Evolutionary conservation across 164 flowering plant species (phyloP).

Genomic region (Stephania japonica): DNA sequence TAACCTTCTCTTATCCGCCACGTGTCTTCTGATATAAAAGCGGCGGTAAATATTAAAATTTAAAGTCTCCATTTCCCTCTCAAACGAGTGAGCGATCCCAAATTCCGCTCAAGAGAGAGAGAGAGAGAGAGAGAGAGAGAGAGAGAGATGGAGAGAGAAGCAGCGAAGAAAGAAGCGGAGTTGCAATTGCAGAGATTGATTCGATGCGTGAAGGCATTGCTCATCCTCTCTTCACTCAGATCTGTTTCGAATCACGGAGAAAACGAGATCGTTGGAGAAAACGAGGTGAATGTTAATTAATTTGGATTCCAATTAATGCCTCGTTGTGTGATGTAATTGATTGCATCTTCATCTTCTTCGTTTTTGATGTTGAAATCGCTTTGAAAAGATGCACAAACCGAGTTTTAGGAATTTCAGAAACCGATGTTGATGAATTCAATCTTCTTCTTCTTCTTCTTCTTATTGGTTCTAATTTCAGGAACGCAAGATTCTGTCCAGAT

Average conservation of each 20-base stretch:
- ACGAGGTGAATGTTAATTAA: slow-evolving; percentile 14
- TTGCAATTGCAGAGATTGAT: slow-evolving; percentile 15
- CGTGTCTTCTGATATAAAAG: background rate
- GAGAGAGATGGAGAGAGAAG: slow-evolving; percentile 11
- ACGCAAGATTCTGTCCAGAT: background rate
- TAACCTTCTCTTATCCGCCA: too few species aligned
- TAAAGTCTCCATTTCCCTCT: background rate
- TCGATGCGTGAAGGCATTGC: slow-evolving; percentile 29
- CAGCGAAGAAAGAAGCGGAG: slow-evolving; percentile 12
- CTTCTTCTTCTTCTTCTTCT: background rate
- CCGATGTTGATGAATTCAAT: background rate
- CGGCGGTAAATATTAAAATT: background rate
- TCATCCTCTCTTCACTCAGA: slow-evolving; percentile 23
- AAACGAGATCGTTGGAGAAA: slow-evolving; percentile 1
- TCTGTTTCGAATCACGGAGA: slow-evolving; percentile 9
- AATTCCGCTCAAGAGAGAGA: background rate
- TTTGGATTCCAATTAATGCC: too few species aligned
- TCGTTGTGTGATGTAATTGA: too few species aligned
- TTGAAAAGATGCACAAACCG: too few species aligned
- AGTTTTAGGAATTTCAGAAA: too few species aligned
- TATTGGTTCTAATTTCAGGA: slow-evolving; percentile 1
- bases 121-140: background rate
- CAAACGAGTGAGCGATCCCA: background rate
- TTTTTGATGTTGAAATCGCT: too few species aligned
- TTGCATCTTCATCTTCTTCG: too few species aligned